Evolutionary conservation across 2,329 filamentous ascomycete genomes (phyloP).

Genomic region (Neocatenulostroma microsporum): DNA sequence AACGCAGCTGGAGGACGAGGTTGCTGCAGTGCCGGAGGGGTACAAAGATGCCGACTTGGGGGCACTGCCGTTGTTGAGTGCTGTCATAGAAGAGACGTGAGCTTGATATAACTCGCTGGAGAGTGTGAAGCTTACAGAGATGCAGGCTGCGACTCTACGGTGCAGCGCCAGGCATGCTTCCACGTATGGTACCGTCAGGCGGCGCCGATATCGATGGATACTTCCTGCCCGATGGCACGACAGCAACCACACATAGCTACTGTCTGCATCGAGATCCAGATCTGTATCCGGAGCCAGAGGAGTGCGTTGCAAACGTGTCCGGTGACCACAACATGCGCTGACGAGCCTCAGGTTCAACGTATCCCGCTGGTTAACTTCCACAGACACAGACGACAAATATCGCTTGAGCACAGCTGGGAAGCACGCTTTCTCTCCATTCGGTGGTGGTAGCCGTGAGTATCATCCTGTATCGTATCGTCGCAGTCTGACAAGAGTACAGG

Average conservation of each 20-base stretch:
- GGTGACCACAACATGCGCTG: background rate
- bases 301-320: conserved; percentile 10
- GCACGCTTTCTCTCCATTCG: conserved; percentile 23
- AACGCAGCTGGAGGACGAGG: conserved; percentile 19
- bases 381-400: conserved; percentile 4
- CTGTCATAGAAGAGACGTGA: conserved; percentile 22
- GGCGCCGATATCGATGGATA: conserved; percentile 17
- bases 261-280: conserved; percentile 21
- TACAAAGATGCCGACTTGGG: conserved; percentile 20
- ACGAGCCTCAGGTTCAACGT: conserved; percentile 18
- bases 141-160: conserved; percentile 24
- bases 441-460: conserved; percentile 16
- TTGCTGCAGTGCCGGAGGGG: conserved; percentile 12
- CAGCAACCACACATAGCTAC: conserved; percentile 23
- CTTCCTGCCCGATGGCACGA: conserved; percentile 20
- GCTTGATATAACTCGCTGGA: background rate
- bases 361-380: conserved; percentile 17
- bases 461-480: background rate
- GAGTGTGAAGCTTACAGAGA: background rate
- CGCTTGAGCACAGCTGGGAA: conserved; percentile 14
- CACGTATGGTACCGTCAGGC: conserved; percentile 20
- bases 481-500: conserved; percentile 5
- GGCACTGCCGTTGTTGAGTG: conserved; percentile 18
- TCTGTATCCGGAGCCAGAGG: conserved; percentile 19
- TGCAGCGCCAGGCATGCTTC: conserved; percentile 25